These are phyloP conservation scores for Toxoplasma gondii DNA, from an alignment of 169 alveolate species.

Conservation along the genomic window DNA sequence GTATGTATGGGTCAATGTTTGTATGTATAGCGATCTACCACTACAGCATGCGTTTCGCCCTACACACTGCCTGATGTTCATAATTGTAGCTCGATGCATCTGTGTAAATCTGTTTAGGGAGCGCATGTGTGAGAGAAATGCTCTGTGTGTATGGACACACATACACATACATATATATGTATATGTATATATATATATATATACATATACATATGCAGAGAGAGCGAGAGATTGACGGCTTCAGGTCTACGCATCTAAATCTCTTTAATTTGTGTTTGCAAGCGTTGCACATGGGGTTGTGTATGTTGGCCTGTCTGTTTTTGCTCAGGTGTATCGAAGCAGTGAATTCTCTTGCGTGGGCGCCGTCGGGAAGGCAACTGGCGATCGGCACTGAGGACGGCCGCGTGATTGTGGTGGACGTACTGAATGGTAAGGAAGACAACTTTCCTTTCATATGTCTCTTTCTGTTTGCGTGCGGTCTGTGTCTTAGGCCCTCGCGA, in stretches of 20 bases:
- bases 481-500: background rate
- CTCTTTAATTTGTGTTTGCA: background rate
- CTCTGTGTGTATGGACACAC: too few relatives aligned
- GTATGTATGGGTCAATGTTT: too few relatives aligned
- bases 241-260: background rate
- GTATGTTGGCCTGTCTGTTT: background rate
- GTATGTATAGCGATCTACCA: too few relatives aligned
- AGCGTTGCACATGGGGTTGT: background rate
- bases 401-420: constrained; percentile 28
- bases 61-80: too few relatives aligned
- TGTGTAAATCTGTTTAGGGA: too few relatives aligned
- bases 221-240: background rate
- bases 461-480: background rate
- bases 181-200: background rate
- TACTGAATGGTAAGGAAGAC: background rate
- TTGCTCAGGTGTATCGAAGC: constrained; percentile 8
- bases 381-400: constrained; percentile 56
- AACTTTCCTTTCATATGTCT: background rate
- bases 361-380: constrained; percentile 50
- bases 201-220: background rate
- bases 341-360: constrained; percentile 38
- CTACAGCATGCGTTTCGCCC: too few relatives aligned
- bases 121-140: too few relatives aligned
- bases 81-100: too few relatives aligned
- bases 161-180: background rate